Evolutionary conservation across 208 protist species (phyloP).

Genomic region (Leishmania arabica): DNA sequence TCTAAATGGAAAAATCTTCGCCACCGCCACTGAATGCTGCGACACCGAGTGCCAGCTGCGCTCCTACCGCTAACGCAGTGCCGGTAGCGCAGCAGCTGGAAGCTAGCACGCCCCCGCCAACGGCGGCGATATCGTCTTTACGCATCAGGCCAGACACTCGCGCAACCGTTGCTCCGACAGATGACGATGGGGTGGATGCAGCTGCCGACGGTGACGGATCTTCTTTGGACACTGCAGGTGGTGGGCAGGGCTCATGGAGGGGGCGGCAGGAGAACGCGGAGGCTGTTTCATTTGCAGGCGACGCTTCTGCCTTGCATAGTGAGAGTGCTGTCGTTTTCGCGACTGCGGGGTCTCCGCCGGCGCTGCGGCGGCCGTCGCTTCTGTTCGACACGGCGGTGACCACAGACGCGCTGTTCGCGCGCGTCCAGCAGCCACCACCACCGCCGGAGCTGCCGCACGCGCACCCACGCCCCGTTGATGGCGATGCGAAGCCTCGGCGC

Average conservation of each 20-base stretch:
- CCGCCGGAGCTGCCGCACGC: not conserved
- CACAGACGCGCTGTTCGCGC: slow-evolving; percentile 27
- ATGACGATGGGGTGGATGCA: not conserved
- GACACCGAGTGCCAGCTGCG: not conserved
- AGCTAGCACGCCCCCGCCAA: not conserved
- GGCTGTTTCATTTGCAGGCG: not conserved
- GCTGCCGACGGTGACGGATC: not conserved
- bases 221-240: not conserved
- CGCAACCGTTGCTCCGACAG: not conserved
- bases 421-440: slow-evolving; percentile 15
- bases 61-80: slow-evolving; percentile 1
- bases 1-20: not conserved
- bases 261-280: not conserved
- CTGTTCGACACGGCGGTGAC: slow-evolving; percentile 28
- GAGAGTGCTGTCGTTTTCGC: not conserved
- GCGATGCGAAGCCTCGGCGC: slow-evolving; percentile 7
- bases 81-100: not conserved
- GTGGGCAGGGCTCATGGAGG: not conserved
- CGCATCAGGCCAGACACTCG: not conserved
- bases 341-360: slow-evolving; percentile 10
- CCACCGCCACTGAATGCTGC: not conserved
- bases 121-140: not conserved
- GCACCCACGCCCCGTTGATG: not conserved
- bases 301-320: not conserved
- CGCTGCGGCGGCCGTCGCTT: slow-evolving; percentile 19